phyloP scores from a whole-genome alignment of 805 yeast species.

The Candida manassasensis region DNA sequence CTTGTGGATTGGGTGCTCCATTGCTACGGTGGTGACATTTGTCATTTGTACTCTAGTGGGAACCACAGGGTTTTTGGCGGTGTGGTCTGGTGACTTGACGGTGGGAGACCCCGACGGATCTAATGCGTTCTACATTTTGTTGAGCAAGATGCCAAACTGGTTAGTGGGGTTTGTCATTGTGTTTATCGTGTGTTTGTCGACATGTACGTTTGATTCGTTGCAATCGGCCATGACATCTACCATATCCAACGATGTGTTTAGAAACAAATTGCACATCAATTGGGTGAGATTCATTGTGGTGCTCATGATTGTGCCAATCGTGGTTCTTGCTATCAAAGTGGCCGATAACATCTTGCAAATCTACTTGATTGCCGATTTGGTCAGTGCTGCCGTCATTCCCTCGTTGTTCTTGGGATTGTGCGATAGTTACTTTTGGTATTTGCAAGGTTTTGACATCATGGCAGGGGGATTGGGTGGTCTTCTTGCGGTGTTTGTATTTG shows the following conservation, averaged over 20 bases:
- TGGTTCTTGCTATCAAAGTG: constrained; percentile 76
- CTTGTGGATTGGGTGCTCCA: constrained; percentile 64
- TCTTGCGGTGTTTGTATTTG: constrained; percentile 75
- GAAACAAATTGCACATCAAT: constrained; percentile 66
- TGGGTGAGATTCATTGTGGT: constrained; percentile 70
- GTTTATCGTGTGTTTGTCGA: constrained; percentile 67
- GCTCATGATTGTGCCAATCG: constrained; percentile 77
- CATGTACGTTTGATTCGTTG: constrained; percentile 84
- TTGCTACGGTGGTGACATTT: constrained; percentile 68
- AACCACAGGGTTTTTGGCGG: constrained; percentile 79
- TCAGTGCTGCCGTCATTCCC: constrained; percentile 84
- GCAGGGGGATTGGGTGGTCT: constrained; percentile 82
- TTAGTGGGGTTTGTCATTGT: constrained; percentile 77
- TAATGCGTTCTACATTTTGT: constrained; percentile 67
- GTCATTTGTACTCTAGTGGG: constrained; percentile 70
- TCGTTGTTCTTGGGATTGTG: constrained; percentile 75
- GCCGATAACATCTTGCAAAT: constrained; percentile 83
- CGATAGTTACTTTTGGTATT: constrained; percentile 53
- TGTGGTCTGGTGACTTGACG: constrained; percentile 74
- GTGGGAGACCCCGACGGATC: constrained; percentile 53
- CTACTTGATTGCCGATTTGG: constrained; percentile 84
- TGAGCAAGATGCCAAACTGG: constrained; percentile 78
- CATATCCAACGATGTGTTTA: constrained; percentile 82
- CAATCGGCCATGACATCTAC: constrained; percentile 88
- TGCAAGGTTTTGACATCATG: constrained; percentile 77